These are phyloP conservation scores for Colletotrichum tropicicola DNA, from an alignment of 2,329 filamentous ascomycete species.

Conservation along the genomic window DNA sequence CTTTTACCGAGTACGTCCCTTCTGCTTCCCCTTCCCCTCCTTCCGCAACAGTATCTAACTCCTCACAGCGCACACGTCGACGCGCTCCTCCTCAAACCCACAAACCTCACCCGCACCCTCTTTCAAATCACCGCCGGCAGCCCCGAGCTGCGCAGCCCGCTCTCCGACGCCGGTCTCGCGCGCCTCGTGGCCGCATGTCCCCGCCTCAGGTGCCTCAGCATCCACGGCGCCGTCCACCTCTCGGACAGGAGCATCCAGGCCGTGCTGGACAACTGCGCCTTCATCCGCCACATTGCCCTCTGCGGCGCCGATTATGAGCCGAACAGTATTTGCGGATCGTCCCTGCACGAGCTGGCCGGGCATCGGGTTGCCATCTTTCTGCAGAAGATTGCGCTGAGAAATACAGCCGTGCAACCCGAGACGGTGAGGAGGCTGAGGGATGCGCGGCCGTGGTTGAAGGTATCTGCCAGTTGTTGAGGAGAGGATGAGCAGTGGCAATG, in stretches of 20 bases:
- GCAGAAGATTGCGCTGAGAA: not conserved
- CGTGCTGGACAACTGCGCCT: not conserved
- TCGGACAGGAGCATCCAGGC: not conserved
- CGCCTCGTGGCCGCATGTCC: not conserved
- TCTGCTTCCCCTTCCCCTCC: not conserved
- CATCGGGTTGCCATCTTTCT: not conserved
- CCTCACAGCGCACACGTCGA: not conserved
- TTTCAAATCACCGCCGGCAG: not conserved
- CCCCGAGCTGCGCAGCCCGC: not conserved
- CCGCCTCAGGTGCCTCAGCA: not conserved
- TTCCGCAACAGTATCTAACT: not conserved
- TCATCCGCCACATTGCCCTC: not conserved
- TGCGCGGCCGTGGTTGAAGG: not conserved
- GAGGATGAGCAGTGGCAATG: not conserved
- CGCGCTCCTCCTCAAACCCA: not conserved
- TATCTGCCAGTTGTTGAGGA: not conserved
- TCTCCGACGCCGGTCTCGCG: not conserved
- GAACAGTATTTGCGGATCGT: not conserved
- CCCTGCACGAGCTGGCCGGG: not conserved
- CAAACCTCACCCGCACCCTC: not conserved
- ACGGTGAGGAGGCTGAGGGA: not conserved
- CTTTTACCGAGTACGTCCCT: not conserved
- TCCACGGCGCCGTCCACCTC: not conserved
- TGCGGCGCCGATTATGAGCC: conserved; percentile 1
- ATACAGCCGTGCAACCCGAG: not conserved